Percentiles rank a stretch among this genome's conserved stretches.
Evolutionary conservation across 176 grass and related monocot species (phyloP).

Genomic region (Elaeis guineensis): DNA sequence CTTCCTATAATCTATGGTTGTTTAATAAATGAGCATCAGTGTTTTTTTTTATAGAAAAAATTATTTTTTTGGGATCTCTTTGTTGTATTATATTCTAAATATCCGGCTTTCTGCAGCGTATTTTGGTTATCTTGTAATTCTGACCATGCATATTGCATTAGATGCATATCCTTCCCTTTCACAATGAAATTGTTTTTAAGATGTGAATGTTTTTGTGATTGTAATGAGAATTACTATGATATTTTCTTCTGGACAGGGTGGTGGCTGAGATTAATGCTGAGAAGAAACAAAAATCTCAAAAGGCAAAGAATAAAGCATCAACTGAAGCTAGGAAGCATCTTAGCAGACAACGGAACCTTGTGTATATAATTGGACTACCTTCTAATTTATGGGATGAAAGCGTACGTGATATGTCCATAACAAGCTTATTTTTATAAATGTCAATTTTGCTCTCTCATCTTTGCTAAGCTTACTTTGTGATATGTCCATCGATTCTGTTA

Average conservation of each 20-base stretch:
- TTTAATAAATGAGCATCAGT: no score
- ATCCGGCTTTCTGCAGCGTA: no score
- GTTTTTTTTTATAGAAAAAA: no score
- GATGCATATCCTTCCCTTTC: no score
- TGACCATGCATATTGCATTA: no score
- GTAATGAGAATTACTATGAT: neutral
- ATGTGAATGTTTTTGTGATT: no score
- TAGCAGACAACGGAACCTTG: slow-evolving; percentile 83
- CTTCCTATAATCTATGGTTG: no score
- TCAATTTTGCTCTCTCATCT: slow-evolving; percentile 1
- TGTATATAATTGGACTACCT: slow-evolving; percentile 94
- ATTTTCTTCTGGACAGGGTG: slow-evolving; percentile 28
- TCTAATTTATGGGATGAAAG: slow-evolving; percentile 71
- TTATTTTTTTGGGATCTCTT: no score
- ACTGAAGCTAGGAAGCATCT: slow-evolving; percentile 91
- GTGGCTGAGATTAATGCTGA: slow-evolving; percentile 61
- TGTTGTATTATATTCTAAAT: no score
- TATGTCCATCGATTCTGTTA: neutral
- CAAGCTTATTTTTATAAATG: slow-evolving; percentile 3
- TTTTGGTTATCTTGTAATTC: no score
- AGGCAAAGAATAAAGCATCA: slow-evolving; percentile 50
- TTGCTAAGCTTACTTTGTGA: neutral
- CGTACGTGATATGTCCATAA: slow-evolving; percentile 32
- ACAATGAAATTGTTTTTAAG: no score
- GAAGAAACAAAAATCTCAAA: slow-evolving; percentile 87